Base-by-base conservation (phyloP, 2,329 filamentous ascomycete species). In the Fusarium sambucinum region DNA sequence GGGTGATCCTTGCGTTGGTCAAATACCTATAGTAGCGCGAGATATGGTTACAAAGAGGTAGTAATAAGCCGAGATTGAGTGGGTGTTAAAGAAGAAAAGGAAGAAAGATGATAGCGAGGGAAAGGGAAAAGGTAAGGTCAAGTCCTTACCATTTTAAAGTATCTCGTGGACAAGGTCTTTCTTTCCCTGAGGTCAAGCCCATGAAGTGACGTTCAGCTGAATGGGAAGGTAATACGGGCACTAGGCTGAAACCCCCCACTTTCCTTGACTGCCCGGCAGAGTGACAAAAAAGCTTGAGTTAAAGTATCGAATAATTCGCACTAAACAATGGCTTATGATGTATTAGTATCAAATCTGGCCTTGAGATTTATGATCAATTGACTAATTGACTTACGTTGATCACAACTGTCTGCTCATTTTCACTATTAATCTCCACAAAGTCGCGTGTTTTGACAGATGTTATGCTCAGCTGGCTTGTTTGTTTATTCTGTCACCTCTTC, bases 181-280 rank as follows among this genome's bases (percentile, higher is more conserved):
- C 12, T 9, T 21, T 38, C n/a, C 35, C 6, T 23, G 19, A 62
- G 57, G 57, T 55, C 13, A 4, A 59, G 35, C 59, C 29, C 53
- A 42, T 61, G 32, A 62, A 48, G 62, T 67, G 50, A 63, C 52
- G 33, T 46, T 29, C 48, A 69, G 66, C 56, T 55, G 41, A 59
- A 50, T 54, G 40, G 62, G 66, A 63, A 70, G 57, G 66, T 53
- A 67, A 44, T 44, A 55, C 27, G 19, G 38, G 29, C 41, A 63
- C 57, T 42, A 69, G 66, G 66, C 66, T 69, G 66, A 69, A 69
- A 45, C 66, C 41, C 65, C 46, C 62, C 66, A 69, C 66, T 53
- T 57, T 17, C 41, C 12, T 37, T 17, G 32, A 27, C 19, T 30
- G 45, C 45, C 42, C 13, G 55, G 16, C 14, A 12, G 7, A n/a